Percentiles rank a stretch among this genome's conserved stretches.
These are phyloP conservation scores for Chlorella sp. DNA, from an alignment of 139 green algal genomes.

Conservation along the genomic window DNA sequence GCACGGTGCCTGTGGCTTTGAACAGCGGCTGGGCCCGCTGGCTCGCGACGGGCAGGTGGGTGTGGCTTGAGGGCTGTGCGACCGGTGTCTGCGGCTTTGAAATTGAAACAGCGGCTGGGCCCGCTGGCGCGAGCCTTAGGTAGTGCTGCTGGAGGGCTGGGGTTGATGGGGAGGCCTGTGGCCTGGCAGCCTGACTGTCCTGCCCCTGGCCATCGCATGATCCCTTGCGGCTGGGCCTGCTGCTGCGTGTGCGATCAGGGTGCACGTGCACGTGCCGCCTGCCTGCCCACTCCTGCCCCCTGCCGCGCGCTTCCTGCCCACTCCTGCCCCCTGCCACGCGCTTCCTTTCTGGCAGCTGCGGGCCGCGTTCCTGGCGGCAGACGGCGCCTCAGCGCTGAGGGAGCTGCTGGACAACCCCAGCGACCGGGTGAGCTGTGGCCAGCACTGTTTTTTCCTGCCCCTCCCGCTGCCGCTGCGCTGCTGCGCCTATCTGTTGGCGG, in stretches of 20 bases:
- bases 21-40: no score
- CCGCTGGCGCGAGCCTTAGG: no score
- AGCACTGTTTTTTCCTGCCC: neutral
- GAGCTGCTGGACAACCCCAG: constrained; percentile 77
- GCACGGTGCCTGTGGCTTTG: neutral
- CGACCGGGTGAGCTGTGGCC: constrained; percentile 19
- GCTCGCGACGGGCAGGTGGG: constrained; percentile 34
- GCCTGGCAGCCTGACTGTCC: no score
- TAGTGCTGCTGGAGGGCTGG: no score
- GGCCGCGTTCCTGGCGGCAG: constrained; percentile 64
- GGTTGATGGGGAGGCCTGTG: no score
- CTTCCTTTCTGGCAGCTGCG: constrained; percentile 8
- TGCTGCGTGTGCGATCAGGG: neutral
- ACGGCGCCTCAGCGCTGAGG: constrained; percentile 68
- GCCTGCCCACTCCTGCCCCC: neutral
- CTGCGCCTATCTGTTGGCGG: no score
- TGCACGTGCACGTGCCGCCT: neutral
- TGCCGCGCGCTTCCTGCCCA: no score
- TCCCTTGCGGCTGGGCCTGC: neutral
- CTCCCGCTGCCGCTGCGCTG: no score
- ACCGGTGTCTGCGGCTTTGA: neutral
- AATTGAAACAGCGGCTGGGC: no score
- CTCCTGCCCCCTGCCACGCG: neutral
- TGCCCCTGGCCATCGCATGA: no score
- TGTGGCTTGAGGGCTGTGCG: neutral